Evolutionary conservation across 768 basidiomycete genomes (phyloP), one percentile per base, ranked within the genome.

Genomic region (Dacryopinax primogenitus): DNA sequence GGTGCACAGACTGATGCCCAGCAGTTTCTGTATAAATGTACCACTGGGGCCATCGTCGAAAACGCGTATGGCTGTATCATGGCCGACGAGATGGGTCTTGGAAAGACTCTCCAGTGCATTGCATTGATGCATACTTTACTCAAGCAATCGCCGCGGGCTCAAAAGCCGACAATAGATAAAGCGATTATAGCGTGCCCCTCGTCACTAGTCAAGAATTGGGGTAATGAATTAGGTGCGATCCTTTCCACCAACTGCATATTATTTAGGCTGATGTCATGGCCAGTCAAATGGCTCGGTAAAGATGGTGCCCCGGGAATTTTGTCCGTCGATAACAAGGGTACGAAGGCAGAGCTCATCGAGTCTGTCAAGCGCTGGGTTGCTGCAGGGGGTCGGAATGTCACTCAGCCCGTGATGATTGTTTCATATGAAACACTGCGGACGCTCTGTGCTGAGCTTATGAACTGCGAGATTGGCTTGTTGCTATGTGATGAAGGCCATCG

Each of bases 51-150:
- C 85, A 75, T 94, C 65, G 89, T 88, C 36, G 87, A 91, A 47
- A 89, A 92, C 70, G 92, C 95, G 67, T 79, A 76, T 66, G 81
- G 80, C 65, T 74, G 64, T 72, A 99, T 99, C 74, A 97, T 99
- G 95, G 95, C 95, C 0, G 95, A 99, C 72, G 95, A 95, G 76
- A 99, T 99, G 95, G 95, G 95, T 71, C 83, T 98, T 15, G 95
- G 79, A 70, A 94, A 96, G 75, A 95, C 94, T 16, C 80, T 99
- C 16, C 96, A 99, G 73, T 98, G 96, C 73, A 97, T 99, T 67
- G 82, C 95, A 1, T 82, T 99, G 21, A 76, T 99, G 65, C 98
- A 94, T 92, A 97, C 95, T 0, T 75, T 98, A 13, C 77, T 98
- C 62, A 96, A 92, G 75, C 96, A 99, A 72, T 97, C 96, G 0